Percentiles rank a stretch among this genome's conserved stretches.
These are phyloP conservation scores for Phytophthora crassamura DNA, from an alignment of 352 stramenopile species.

Conservation along the genomic window DNA sequence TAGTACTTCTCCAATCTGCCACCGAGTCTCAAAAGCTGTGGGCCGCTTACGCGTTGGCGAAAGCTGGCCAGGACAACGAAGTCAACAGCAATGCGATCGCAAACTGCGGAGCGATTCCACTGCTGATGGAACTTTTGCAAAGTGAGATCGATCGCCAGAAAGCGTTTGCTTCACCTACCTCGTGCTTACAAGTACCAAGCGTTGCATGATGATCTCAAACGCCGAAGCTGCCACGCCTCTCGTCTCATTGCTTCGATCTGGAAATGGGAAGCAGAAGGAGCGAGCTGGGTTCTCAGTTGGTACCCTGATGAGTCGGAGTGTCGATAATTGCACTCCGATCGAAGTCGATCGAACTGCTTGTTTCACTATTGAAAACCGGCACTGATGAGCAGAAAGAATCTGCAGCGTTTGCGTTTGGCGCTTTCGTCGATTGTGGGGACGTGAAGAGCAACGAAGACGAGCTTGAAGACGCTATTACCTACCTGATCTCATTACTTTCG, in stretches of 20 bases:
- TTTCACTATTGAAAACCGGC: no score
- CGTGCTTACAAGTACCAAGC: no score
- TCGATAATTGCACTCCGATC: constrained; percentile 5
- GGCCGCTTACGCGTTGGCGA: background rate
- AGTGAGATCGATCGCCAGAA: background rate
- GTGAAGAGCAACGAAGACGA: background rate
- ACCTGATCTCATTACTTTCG: background rate
- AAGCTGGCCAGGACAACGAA: background rate
- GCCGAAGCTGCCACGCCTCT: background rate
- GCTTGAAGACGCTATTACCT: background rate
- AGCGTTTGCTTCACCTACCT: no score
- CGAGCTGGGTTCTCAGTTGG: background rate
- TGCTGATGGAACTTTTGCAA: background rate
- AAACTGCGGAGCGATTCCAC: background rate
- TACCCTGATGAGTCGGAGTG: constrained; percentile 1
- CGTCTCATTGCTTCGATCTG: background rate
- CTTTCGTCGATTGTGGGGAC: background rate
- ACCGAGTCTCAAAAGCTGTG: background rate
- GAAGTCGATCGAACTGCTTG: background rate
- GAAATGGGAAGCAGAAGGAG: constrained; percentile 3
- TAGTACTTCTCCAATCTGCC: background rate
- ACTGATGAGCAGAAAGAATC: no score
- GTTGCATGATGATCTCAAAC: constrained; percentile 1
- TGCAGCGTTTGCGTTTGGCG: constrained; percentile 1
- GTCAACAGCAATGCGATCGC: background rate